Conservation (phyloP, 768 basidiomycete species). For the Serendipita indica region DNA sequence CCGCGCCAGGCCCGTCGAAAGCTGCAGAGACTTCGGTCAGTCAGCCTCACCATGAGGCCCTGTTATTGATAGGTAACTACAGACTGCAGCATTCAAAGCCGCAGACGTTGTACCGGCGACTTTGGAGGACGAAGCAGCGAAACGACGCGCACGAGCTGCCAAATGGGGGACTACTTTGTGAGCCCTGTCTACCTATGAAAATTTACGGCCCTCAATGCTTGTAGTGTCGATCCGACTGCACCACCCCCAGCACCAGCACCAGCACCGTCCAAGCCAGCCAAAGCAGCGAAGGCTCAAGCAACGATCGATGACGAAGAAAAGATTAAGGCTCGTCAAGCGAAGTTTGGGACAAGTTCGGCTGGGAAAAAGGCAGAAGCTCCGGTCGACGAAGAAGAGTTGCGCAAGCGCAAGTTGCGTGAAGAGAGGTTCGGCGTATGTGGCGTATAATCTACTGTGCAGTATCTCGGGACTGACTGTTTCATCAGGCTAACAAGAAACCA, state of each 20-base stretch:
- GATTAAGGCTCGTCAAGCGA: not conserved
- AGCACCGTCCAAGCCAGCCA: not conserved
- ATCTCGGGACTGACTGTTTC: not conserved
- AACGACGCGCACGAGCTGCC: not conserved
- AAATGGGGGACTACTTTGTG: conserved; percentile 6
- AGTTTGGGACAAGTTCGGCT: not conserved
- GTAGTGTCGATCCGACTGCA: not conserved
- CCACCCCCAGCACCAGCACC: not conserved
- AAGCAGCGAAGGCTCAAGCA: not conserved
- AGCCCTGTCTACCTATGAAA: not conserved
- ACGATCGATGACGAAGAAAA: not conserved
- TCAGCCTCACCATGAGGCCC: not conserved
- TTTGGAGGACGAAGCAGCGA: not conserved
- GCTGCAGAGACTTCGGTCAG: not conserved
- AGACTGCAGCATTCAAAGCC: not conserved
- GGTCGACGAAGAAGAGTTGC: not conserved
- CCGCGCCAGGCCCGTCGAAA: not conserved
- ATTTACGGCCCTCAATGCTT: no score
- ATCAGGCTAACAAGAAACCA: conserved; percentile 4
- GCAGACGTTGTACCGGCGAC: not conserved
- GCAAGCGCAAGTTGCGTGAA: not conserved
- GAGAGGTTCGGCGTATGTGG: not conserved
- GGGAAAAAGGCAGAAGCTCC: not conserved
- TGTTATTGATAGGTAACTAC: not conserved
- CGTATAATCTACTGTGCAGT: not conserved